Evolutionary conservation across 306 rosid genomes (phyloP).

Genomic region (Bauhinia variegata): DNA sequence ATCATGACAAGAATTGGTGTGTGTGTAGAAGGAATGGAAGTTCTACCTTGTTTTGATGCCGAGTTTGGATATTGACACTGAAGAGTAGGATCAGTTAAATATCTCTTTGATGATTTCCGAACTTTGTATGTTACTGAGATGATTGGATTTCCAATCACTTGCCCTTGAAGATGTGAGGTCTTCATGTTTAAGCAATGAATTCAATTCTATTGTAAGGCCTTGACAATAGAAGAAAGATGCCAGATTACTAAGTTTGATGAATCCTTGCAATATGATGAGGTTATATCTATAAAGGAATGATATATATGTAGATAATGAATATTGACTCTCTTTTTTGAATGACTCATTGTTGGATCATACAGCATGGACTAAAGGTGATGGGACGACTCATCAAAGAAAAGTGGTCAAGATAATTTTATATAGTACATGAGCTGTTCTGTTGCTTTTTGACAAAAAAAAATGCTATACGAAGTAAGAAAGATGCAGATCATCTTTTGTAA

Average conservation of each 20-base stretch:
- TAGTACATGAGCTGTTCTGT: constrained; percentile 34
- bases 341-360: constrained; percentile 41
- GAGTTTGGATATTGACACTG: constrained; percentile 33
- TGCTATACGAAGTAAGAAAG: no score
- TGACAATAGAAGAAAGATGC: no score
- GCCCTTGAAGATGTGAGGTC: constrained; percentile 45
- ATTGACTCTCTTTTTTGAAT: constrained; percentile 12
- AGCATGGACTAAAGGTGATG: constrained; percentile 12
- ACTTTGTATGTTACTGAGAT: constrained; percentile 32
- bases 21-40: background rate
- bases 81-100: constrained; percentile 37
- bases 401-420: background rate
- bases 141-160: constrained; percentile 41
- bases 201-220: background rate
- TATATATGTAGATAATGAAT: no score
- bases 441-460: constrained; percentile 28
- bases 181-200: constrained; percentile 31
- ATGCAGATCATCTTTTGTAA: no score
- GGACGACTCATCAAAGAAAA: no score
- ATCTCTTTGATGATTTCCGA: constrained; percentile 37
- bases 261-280: background rate
- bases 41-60: constrained; percentile 38
- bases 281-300: constrained; percentile 10
- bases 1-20: no score
- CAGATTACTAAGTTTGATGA: constrained; percentile 6